Evolutionary conservation across 108 stramenopile genomes (phyloP).

Genomic region (Hondaea fermentalgiana): DNA sequence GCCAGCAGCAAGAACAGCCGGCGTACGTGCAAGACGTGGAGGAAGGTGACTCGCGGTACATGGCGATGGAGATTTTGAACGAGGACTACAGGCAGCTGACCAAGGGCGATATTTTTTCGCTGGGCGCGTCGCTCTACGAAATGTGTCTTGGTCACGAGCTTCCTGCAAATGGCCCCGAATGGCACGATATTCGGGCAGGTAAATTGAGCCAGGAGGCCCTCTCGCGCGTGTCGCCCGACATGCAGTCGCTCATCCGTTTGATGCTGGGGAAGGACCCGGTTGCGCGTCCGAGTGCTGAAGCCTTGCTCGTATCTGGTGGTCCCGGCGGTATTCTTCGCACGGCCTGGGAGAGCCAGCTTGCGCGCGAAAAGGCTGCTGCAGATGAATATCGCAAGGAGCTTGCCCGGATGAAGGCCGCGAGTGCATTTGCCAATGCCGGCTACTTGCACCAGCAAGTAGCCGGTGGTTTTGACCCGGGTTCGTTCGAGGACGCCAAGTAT

Average conservation of each 20-base stretch:
- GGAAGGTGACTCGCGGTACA: slow-evolving; percentile 47
- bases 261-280: neutral
- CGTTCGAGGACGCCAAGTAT: neutral
- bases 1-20: neutral
- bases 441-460: neutral
- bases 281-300: neutral
- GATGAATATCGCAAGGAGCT: neutral
- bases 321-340: neutral
- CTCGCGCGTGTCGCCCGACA: neutral
- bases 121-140: slow-evolving; percentile 44
- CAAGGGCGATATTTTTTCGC: slow-evolving; percentile 45
- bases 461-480: neutral
- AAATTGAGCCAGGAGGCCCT: neutral
- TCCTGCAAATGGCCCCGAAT: slow-evolving; percentile 41
- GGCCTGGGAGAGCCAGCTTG: neutral
- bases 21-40: neutral
- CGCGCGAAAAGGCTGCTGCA: neutral
- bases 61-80: slow-evolving; percentile 37
- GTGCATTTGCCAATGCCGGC: neutral
- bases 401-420: neutral
- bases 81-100: slow-evolving; percentile 31
- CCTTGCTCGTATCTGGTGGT: neutral
- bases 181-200: slow-evolving; percentile 35
- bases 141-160: slow-evolving; percentile 25
- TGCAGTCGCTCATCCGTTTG: neutral